phyloP scores from a whole-genome alignment of 768 basidiomycete genomes.

The Lentinula boryana region DNA sequence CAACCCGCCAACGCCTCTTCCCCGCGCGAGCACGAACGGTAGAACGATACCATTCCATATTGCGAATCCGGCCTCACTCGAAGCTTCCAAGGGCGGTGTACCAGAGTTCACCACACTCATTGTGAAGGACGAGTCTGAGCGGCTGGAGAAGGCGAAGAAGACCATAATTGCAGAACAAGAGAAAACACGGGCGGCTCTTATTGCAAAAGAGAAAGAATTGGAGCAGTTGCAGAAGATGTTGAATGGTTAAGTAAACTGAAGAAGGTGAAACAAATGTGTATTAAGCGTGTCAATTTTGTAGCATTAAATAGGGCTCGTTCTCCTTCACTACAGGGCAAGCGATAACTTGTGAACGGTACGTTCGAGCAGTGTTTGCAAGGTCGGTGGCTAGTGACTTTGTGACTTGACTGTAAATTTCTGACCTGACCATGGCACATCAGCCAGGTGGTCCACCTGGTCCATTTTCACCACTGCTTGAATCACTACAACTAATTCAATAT shows the following conservation, averaged over 20 bases:
- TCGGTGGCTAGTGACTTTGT: no score
- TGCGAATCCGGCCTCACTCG: slow-evolving; percentile 55
- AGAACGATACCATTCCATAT: slow-evolving; percentile 70
- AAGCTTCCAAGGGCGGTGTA: slow-evolving; percentile 59
- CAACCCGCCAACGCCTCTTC: slow-evolving; percentile 82
- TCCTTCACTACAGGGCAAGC: no score
- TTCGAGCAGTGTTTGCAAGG: no score
- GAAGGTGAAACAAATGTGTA: neutral
- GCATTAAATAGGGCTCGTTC: no score
- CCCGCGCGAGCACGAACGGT: slow-evolving; percentile 40
- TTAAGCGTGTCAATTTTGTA: neutral
- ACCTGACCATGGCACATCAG: no score
- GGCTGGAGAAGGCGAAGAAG: slow-evolving; percentile 72
- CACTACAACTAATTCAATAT: no score
- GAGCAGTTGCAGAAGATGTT: slow-evolving; percentile 60
- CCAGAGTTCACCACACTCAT: slow-evolving; percentile 84
- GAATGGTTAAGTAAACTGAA: slow-evolving; percentile 11
- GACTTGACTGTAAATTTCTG: no score
- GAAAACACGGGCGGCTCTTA: slow-evolving; percentile 56
- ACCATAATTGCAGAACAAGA: slow-evolving; percentile 72
- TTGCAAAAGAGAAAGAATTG: slow-evolving; percentile 81
- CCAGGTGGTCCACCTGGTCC: no score
- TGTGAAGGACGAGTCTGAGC: slow-evolving; percentile 82
- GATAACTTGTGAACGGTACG: no score
- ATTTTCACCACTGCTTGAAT: no score